phyloP scores from a whole-genome alignment of 1,284 basidiomycete species.

The Melanopsichium pennsylvanicum region DNA sequence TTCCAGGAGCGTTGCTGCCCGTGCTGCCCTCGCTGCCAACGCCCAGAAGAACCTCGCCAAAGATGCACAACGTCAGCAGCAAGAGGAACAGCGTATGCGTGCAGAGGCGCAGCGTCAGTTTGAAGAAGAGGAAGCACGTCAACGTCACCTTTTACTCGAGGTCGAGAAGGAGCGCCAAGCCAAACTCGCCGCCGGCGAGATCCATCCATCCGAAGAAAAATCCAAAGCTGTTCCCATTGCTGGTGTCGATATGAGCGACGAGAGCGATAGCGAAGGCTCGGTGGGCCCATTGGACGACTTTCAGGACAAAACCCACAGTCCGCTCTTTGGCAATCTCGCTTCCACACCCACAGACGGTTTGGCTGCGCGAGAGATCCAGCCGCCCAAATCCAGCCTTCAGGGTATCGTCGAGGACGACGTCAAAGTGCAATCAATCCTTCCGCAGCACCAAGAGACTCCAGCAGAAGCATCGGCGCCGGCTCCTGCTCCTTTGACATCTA shows the following conservation, averaged over 20 bases:
- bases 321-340: conserved; percentile 49
- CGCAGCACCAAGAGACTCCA: conserved; percentile 1
- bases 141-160: conserved; percentile 46
- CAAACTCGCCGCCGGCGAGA: conserved; percentile 42
- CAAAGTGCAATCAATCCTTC: conserved; percentile 7
- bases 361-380: conserved; percentile 33
- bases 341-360: conserved; percentile 23
- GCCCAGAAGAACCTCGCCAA: conserved; percentile 56
- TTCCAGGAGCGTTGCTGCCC: conserved; percentile 47
- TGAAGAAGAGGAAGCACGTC: conserved; percentile 57
- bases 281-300: conserved; percentile 36
- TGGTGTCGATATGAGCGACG: conserved; percentile 63
- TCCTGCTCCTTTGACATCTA: conserved; percentile 20
- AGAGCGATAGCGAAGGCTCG: conserved; percentile 59
- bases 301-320: conserved; percentile 55
- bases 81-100: conserved; percentile 46
- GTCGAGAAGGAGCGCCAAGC: conserved; percentile 51
- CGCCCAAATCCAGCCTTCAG: conserved; percentile 21
- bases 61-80: conserved; percentile 45
- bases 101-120: conserved; percentile 52
- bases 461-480: conserved; percentile 12
- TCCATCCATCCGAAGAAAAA: conserved; percentile 31
- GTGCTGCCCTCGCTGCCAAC: conserved; percentile 62
- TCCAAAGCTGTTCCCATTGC: conserved; percentile 55
- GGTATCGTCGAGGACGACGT: conserved; percentile 24